Conservation (phyloP, 768 basidiomycete species). For the Trametes coccinea region DNA sequence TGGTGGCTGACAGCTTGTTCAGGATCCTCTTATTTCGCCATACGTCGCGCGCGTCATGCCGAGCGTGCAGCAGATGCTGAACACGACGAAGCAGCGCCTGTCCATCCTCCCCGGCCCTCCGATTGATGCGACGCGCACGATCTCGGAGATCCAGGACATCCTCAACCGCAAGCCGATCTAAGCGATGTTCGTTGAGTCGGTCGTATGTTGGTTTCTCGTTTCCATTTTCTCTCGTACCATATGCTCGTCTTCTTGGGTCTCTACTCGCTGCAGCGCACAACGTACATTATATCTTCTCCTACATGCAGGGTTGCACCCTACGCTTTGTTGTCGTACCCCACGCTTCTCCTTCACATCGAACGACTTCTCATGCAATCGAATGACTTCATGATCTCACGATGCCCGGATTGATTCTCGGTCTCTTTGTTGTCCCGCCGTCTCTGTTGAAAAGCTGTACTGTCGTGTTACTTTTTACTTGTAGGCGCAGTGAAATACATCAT, state of each 20-base stretch:
- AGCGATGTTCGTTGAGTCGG: neutral
- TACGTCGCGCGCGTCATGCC: slow-evolving; percentile 82
- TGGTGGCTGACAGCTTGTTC: slow-evolving; percentile 15
- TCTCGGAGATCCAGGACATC: slow-evolving; percentile 75
- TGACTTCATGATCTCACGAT: slow-evolving; percentile 20
- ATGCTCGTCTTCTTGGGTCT: slow-evolving; percentile 9
- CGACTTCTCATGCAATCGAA: slow-evolving; percentile 17
- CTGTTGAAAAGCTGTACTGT: slow-evolving; percentile 19
- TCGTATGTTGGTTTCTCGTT: neutral
- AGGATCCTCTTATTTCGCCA: slow-evolving; percentile 82
- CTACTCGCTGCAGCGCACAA: slow-evolving; percentile 23
- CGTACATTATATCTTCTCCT: slow-evolving; percentile 20
- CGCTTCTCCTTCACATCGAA: slow-evolving; percentile 10
- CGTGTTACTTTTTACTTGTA: slow-evolving; percentile 17
- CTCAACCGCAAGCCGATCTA: slow-evolving; percentile 46
- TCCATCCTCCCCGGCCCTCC: slow-evolving; percentile 74
- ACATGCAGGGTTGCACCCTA: slow-evolving; percentile 20
- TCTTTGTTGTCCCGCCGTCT: slow-evolving; percentile 3
- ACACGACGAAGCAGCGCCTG: slow-evolving; percentile 78
- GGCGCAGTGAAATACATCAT: slow-evolving; percentile 9
- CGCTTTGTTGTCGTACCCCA: slow-evolving; percentile 9
- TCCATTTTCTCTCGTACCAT: neutral
- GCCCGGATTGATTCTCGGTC: slow-evolving; percentile 12
- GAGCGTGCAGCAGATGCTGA: slow-evolving; percentile 73
- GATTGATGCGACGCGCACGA: slow-evolving; percentile 65